phyloP scores from a whole-genome alignment of 2,329 filamentous ascomycete genomes.

The Apiospora sp. region DNA sequence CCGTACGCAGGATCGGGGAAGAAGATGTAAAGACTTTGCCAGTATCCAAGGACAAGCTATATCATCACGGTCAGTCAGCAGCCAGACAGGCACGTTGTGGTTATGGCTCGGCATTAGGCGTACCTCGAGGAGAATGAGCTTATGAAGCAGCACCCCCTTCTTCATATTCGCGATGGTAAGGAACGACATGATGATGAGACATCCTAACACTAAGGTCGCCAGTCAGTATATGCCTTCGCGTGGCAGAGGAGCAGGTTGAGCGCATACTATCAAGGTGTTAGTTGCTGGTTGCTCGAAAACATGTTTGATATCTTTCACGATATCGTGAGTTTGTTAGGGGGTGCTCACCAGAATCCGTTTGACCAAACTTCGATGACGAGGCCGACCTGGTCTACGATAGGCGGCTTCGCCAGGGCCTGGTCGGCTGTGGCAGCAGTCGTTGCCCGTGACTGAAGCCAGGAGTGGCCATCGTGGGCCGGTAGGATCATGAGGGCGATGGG shows the following conservation, averaged over 20 bases:
- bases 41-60: constrained; percentile 62
- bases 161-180: constrained; percentile 60
- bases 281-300: background rate
- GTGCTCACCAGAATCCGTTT: constrained; percentile 8
- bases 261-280: background rate
- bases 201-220: constrained; percentile 48
- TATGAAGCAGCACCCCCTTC: constrained; percentile 54
- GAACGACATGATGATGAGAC: constrained; percentile 55
- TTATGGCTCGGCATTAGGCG: background rate
- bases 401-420: background rate
- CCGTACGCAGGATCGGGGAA: constrained; percentile 55
- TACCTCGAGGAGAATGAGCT: constrained; percentile 58
- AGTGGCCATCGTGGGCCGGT: background rate
- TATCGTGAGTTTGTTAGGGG: background rate
- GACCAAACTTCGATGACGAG: constrained; percentile 14
- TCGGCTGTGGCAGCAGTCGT: background rate
- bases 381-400: background rate
- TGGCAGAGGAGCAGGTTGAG: background rate
- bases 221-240: constrained; percentile 10
- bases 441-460: constrained; percentile 4
- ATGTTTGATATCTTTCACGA: background rate
- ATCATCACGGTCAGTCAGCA: background rate
- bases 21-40: constrained; percentile 68
- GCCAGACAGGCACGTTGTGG: background rate
- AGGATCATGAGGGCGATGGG: background rate